Percentiles rank a stretch among this genome's conserved stretches.
Conservation (phyloP, 202 grass and related monocot species). For the Setaria viridis region DNA sequence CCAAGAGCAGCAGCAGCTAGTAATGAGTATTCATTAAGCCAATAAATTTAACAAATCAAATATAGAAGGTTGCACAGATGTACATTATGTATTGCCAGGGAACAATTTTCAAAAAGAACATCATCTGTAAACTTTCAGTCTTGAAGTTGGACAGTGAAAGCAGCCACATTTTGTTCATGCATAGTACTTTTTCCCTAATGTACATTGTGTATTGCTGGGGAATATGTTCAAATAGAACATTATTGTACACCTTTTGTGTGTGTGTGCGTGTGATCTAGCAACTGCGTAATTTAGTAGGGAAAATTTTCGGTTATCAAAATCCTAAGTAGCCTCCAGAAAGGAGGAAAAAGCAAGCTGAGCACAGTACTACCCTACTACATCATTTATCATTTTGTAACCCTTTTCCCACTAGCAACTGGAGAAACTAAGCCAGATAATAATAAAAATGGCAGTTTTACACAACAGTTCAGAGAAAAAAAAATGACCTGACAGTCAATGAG, state of each 20-base stretch:
- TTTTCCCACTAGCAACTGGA: too few relatives aligned
- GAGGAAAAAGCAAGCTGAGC: too few relatives aligned
- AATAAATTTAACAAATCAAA: slow-evolving; percentile 13
- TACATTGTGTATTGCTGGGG: slow-evolving; percentile 1
- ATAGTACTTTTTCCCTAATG: neutral
- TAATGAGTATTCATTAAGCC: slow-evolving; percentile 48
- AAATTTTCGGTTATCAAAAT: too few relatives aligned
- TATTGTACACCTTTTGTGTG: neutral
- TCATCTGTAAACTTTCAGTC: slow-evolving; percentile 36
- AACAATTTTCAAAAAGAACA: slow-evolving; percentile 19
- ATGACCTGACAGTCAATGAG: neutral
- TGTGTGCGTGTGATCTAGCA: too few relatives aligned
- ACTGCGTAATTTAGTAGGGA: too few relatives aligned
- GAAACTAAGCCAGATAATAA: neutral
- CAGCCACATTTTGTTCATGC: neutral
- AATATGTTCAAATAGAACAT: neutral
- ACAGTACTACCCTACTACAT: too few relatives aligned
- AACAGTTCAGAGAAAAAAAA: neutral
- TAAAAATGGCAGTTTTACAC: slow-evolving; percentile 9
- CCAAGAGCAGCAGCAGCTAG: slow-evolving; percentile 41
- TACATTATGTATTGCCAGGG: slow-evolving; percentile 22
- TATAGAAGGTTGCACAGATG: slow-evolving; percentile 15
- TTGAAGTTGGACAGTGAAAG: slow-evolving; percentile 29
- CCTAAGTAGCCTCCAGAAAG: too few relatives aligned
- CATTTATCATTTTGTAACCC: too few relatives aligned